These are phyloP conservation scores for Fomitopsis pulvina DNA, from an alignment of 768 basidiomycete species.

Conservation along the genomic window DNA sequence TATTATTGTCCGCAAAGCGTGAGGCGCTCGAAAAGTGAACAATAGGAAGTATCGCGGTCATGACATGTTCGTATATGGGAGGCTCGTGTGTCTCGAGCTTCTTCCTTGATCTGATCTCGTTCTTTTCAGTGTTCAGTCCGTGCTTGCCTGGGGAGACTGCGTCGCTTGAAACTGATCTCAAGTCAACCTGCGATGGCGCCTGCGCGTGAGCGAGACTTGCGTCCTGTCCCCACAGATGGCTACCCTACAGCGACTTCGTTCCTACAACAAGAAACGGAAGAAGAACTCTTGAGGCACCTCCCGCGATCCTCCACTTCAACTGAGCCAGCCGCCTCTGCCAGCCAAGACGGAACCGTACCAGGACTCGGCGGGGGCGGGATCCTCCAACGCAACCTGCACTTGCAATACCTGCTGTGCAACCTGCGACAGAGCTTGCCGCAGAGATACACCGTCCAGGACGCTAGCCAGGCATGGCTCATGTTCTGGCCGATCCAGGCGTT, in stretches of 20 bases:
- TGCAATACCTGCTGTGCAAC: slow-evolving; percentile 68
- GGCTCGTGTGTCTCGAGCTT: no score
- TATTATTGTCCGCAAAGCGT: background rate
- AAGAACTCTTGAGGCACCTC: slow-evolving; percentile 48
- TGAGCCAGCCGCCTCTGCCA: background rate
- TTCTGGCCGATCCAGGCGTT: slow-evolving; percentile 91
- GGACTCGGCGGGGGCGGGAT: no score
- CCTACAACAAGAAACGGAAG: slow-evolving; percentile 61
- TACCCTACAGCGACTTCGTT: slow-evolving; percentile 58
- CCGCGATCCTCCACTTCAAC: slow-evolving; percentile 26
- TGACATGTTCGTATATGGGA: no score
- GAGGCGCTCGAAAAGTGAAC: no score
- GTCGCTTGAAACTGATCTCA: no score
- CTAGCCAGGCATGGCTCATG: slow-evolving; percentile 91
- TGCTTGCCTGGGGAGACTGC: no score
- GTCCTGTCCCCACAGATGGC: slow-evolving; percentile 44
- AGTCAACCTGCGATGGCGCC: background rate
- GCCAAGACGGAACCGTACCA: slow-evolving; percentile 3
- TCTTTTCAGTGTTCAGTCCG: no score
- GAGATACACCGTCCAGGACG: slow-evolving; percentile 80
- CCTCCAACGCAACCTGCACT: slow-evolving; percentile 59
- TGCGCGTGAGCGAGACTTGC: background rate
- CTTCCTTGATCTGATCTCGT: no score
- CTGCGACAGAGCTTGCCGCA: slow-evolving; percentile 76
- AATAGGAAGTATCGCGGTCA: no score